Base-by-base conservation (phyloP, 2,329 filamentous ascomycete genomes). In the Alternaria dauci region DNA sequence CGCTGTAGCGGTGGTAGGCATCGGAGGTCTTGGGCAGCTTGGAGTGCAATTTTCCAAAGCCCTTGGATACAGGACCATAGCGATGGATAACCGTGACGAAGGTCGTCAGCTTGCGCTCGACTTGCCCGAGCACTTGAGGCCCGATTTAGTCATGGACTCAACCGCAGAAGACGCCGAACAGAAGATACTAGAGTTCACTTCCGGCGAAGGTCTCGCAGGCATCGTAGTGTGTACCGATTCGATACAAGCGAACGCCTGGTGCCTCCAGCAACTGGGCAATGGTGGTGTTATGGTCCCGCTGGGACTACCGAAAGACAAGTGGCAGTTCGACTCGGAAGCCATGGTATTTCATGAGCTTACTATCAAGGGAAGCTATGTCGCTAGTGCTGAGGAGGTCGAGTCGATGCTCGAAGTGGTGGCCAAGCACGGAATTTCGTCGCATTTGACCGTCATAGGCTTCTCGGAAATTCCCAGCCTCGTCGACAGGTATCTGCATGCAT, bases 1-100 rank as follows among this genome's bases (percentile, higher is more conserved):
- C 78, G 87, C 84, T 18, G 87, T 96, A 16, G 92, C 91, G 65
- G 89, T 96, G 62, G 91, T 94, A 57, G 93, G 93, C 70, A 92
- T 92, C 25, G 92, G 92, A 62, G 91, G 91, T 65, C 85, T 96
- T 58, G 92, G 92, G n/a, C 88, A 86, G 58, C 82, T 94, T 67
- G 92, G 91, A 25, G 83, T 91, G 67, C 93, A 96, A 81, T 96
- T 95, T 78, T 66, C 71, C 11, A 71, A 71, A 58, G 70, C 71
- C 12, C 62, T 75, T 63, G 70, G 68, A 6, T 70, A 62, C 52
- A 62, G 51, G 14, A 66, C 65, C 0, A 58, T 71, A 18, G 71
- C 71, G 16, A 71, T 72, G 44, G 68, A 72, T 39, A 72, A 74
- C 25, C 68, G 68, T 16, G 42, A 39, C n/a, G 66, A 72, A 55